Evolutionary conservation across 1,284 basidiomycete species (phyloP), one percentile per base, ranked within the genome.

Genomic region (Albatrellus sp.): DNA sequence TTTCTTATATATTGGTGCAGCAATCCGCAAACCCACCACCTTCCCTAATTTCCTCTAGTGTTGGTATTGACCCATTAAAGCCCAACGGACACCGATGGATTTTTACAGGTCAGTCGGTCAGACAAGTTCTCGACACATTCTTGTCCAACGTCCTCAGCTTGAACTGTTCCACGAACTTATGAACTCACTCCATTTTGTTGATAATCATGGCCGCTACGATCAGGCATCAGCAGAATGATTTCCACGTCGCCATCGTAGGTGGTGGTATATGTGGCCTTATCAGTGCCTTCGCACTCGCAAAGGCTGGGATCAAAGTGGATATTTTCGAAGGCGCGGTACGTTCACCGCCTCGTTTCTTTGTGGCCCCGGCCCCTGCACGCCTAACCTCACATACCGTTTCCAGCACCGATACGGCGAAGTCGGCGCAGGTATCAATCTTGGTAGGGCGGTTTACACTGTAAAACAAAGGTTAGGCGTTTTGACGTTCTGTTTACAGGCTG

Each of bases 351-450:
- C 30, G 17, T 24, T 24, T 20, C 12, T 20, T n/a, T n/a, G n/a
- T n/a, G n/a, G n/a, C 16, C n/a, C 10, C 16, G 30, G 30, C 28
- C 14, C n/a, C n/a, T 10, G 13, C 9, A 17, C 10, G 3, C 34
- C 5, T 4, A 17, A 10, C 32, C n/a, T 33, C 16, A n/a, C 8
- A 37, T 7, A n/a, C n/a, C n/a, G n/a, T 11, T 30, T 12, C 20
- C 29, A 71, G 69, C 48, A 65, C 5, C 59, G 63, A 41, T 73
- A 73, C 48, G 64, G 62, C 17, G 69, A 75, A 53, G 64, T 76
- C 33, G 73, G 73, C 6, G 72, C 75, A 16, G 73, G 73, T 0
- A 65, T 77, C 30, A 69, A 66, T 12, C 47, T 79, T 36, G 74
- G 75, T 72, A 46, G 40, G 56, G 44, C n/a, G 29, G 16, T 44